These are phyloP conservation scores for Jackrogersella minutella DNA, from an alignment of 495 filamentous ascomycete species.

Conservation along the genomic window DNA sequence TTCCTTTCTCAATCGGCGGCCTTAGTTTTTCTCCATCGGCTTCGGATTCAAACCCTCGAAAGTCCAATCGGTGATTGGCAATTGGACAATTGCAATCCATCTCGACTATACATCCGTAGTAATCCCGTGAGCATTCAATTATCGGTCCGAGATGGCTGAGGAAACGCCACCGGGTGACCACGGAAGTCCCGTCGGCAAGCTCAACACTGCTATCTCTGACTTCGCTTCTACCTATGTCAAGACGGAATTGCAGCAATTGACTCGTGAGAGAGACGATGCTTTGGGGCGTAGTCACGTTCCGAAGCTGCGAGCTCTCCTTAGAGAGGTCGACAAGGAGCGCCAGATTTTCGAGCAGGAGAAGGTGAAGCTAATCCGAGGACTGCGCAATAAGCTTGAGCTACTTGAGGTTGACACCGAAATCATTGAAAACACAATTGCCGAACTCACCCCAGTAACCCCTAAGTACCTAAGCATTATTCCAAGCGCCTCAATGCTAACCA, in stretches of 20 bases:
- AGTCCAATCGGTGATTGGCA: neutral
- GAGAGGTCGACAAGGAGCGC: conserved; percentile 40
- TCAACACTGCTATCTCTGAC: conserved; percentile 40
- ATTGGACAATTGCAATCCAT: conserved; percentile 3
- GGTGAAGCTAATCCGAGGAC: conserved; percentile 25
- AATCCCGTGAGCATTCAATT: conserved; percentile 3
- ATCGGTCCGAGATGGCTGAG: conserved; percentile 35
- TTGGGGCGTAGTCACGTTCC: conserved; percentile 41
- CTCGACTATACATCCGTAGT: conserved; percentile 3
- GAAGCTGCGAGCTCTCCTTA: conserved; percentile 33
- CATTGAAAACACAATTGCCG: conserved; percentile 35
- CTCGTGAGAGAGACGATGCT: conserved; percentile 40
- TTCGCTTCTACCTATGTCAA: conserved; percentile 42
- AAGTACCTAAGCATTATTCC: conserved; percentile 39
- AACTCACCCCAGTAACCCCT: conserved; percentile 31
- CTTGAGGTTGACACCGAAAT: conserved; percentile 35
- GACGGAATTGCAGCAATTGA: conserved; percentile 38
- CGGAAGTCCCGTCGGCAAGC: conserved; percentile 26
- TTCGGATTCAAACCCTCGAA: neutral
- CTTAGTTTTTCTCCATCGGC: neutral
- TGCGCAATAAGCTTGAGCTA: conserved; percentile 36
- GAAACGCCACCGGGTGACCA: conserved; percentile 30
- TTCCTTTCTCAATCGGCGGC: neutral
- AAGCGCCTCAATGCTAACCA: conserved; percentile 36
- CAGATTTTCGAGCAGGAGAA: conserved; percentile 40